Percentiles rank a stretch among this genome's conserved stretches.
Conservation (phyloP, 345 rosid genomes). For the Dimocarpus longan region DNA sequence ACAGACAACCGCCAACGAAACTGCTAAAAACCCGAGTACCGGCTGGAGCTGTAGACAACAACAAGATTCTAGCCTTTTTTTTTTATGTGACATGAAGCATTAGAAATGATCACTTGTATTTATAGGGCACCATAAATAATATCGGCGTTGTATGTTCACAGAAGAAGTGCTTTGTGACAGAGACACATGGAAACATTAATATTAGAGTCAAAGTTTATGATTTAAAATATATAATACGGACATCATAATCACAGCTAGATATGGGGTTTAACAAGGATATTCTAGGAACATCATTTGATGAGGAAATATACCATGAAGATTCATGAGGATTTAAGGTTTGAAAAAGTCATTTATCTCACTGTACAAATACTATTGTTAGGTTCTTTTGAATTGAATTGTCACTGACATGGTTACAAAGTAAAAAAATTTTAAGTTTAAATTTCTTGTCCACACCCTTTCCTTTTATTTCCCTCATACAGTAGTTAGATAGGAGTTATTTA, state of each 20-base stretch:
- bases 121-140: not conserved
- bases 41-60: not conserved
- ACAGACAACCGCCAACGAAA: not conserved
- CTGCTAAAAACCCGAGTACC: not conserved
- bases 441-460: too few species aligned
- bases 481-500: too few species aligned
- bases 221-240: not conserved
- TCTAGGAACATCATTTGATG: not conserved
- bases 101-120: constrained; percentile 2
- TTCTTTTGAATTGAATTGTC: too few species aligned
- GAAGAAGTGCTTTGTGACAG: not conserved
- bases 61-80: not conserved
- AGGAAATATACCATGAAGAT: not conserved
- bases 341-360: not conserved
- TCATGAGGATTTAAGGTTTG: not conserved
- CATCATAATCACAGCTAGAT: not conserved
- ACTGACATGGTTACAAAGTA: too few species aligned
- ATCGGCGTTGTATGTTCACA: not conserved
- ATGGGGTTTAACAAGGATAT: not conserved
- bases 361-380: too few species aligned
- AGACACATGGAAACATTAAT: not conserved
- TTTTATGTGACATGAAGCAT: not conserved
- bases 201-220: not conserved
- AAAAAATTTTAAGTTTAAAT: too few species aligned
- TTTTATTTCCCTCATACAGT: too few species aligned